A percentile compares a stretch with the other conserved stretches of the same genome.
Evolutionary conservation across 179 eudicot genomes (phyloP).

Genomic region (Beta lomatogona): DNA sequence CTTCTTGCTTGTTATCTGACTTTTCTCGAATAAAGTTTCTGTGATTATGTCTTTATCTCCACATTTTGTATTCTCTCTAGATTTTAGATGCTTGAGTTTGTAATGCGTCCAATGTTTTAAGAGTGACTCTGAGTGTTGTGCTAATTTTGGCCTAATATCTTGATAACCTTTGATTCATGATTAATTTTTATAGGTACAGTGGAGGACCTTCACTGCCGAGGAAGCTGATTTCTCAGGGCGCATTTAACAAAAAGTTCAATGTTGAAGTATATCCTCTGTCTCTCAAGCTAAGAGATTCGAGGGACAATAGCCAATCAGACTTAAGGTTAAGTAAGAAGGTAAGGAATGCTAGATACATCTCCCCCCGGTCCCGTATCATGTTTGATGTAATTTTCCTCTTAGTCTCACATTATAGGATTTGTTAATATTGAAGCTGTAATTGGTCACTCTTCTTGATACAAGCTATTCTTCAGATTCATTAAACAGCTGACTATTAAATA

Average conservation of each 20-base stretch:
- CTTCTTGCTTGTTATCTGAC: too few relatives aligned
- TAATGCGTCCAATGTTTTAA: background rate
- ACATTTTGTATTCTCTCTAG: background rate
- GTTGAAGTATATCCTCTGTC: conserved; percentile 87
- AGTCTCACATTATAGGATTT: background rate
- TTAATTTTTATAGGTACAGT: conserved; percentile 59
- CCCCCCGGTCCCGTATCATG: background rate
- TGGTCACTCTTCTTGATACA: background rate
- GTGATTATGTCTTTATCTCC: too few relatives aligned
- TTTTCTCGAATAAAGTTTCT: too few relatives aligned
- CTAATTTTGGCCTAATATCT: background rate
- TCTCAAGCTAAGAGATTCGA: conserved; percentile 68
- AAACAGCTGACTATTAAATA: background rate
- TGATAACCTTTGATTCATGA: background rate
- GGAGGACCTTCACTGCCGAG: conserved; percentile 94
- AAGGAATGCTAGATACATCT: background rate
- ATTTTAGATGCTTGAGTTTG: conserved; percentile 1
- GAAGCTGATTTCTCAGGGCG: conserved; percentile 77
- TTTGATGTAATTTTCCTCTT: background rate
- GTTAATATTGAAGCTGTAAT: background rate
- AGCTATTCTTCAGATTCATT: background rate
- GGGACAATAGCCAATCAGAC: conserved; percentile 63
- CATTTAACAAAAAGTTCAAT: conserved; percentile 40
- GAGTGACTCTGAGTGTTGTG: background rate
- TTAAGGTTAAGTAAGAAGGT: conserved; percentile 89